Evolutionary conservation across 106 monocot species (phyloP), one percentile per base, ranked within the genome.

Genomic region (Alisma plantagoaquatica): DNA sequence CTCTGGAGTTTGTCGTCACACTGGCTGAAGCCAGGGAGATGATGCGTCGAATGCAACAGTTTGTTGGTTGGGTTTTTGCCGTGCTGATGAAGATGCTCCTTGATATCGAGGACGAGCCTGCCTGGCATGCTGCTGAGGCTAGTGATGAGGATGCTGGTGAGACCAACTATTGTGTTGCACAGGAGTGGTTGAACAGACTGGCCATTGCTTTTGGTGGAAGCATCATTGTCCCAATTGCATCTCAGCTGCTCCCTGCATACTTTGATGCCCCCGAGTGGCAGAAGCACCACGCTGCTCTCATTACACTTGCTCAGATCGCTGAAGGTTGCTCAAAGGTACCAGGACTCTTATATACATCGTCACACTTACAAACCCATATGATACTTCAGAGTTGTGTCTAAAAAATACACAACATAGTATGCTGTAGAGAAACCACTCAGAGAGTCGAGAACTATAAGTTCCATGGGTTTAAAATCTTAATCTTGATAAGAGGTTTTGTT

Each of bases 81-180:
- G 74, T 90, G 27, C 74, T 90, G 15, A 90, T 90, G 81, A 82
- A 82, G 65, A 85, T 98, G 89, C 59, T 98, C 21, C 60, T 98
- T 4, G 85, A 90, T 45, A 62, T 90, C 3, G 82, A 85, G 66
- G 98, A 98, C 35, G 90, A 90, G 7, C 76, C 82, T 1, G 76
- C 76, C 0, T 98, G 98, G 98, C 90, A 98, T 58, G 54, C 63
- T 2, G 89, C 90, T 2, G 76, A 85, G 43, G 51, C 60, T 1
- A 79, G 90, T 59, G 89, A 98, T 43, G 96, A 98, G 66, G 90
- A 90, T 74, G 90, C 98, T 0, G 98, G 90, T 24, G 98, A 98
- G 72, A 79, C 73, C 0, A 75, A 74, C 49, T 98, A 85, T 27
- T 69, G 81, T 30, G 76, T 98, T 3, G 98, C 78, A 0, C 98